These are phyloP conservation scores for Euphorbia tirucalli DNA, from an alignment of 345 rosid genomes.

Conservation along the genomic window DNA sequence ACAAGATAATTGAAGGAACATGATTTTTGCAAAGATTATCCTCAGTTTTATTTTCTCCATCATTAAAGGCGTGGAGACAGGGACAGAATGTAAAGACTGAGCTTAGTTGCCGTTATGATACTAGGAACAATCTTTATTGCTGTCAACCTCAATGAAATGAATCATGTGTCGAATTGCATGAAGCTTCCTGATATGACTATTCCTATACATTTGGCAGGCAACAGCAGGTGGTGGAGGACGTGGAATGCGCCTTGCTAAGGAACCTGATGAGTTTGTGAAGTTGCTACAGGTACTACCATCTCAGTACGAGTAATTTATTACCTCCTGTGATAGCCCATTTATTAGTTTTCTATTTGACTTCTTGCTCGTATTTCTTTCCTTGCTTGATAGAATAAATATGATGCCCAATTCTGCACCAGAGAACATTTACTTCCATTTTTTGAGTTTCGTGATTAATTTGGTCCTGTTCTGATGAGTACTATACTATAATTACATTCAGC, in stretches of 20 bases:
- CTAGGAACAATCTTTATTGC: background rate
- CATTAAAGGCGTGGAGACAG: background rate
- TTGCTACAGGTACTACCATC: conserved; percentile 69
- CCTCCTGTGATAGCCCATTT: background rate
- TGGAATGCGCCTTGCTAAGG: conserved; percentile 98
- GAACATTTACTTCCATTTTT: too few relatives aligned
- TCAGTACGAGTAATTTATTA: conserved; percentile 3
- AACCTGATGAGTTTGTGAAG: conserved; percentile 92
- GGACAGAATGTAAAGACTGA: background rate
- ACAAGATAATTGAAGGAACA: background rate
- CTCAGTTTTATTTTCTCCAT: background rate
- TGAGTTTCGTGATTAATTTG: background rate
- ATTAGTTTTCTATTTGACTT: background rate
- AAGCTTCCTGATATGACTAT: background rate
- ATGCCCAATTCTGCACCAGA: too few relatives aligned
- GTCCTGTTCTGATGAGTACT: background rate
- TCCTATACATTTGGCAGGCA: conserved; percentile 51
- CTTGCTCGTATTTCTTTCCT: background rate
- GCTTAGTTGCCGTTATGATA: background rate
- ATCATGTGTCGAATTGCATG: background rate
- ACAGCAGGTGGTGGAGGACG: conserved; percentile 99
- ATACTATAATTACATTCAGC: background rate
- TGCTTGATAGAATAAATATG: too few relatives aligned
- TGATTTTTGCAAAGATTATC: background rate
- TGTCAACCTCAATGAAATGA: conserved; percentile 1